Conservation (phyloP, 768 basidiomycete genomes). For the Gloeostereum incarnatum region DNA sequence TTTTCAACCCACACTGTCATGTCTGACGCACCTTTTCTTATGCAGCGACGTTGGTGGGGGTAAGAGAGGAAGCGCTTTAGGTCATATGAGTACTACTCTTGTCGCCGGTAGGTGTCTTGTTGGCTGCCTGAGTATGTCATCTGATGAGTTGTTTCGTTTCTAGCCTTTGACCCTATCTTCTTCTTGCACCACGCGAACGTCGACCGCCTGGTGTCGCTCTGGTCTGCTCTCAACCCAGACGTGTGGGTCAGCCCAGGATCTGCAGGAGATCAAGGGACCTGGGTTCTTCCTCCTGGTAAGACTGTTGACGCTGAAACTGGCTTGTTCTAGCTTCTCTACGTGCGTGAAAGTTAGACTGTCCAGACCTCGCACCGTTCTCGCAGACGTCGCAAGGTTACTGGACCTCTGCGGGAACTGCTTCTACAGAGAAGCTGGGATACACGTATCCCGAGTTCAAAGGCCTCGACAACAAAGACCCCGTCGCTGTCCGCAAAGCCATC, state of each 20-base stretch:
- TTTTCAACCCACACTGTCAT: too few species aligned
- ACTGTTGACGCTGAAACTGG: constrained; percentile 18
- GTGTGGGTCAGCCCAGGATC: constrained; percentile 26
- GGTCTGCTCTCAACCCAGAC: constrained; percentile 34
- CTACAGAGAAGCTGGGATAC: constrained; percentile 28
- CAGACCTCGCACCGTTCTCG: constrained; percentile 41
- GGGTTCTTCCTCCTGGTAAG: constrained; percentile 18
- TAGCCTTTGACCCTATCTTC: constrained; percentile 46
- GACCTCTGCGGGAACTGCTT: constrained; percentile 20
- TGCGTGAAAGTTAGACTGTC: not conserved
- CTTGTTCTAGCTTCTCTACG: constrained; percentile 10
- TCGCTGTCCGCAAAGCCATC: too few species aligned
- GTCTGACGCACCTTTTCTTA: too few species aligned
- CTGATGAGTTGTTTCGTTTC: not conserved
- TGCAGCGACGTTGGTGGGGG: constrained; percentile 29
- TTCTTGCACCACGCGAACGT: constrained; percentile 46
- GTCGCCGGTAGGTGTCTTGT: constrained; percentile 24
- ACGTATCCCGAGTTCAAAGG: constrained; percentile 43
- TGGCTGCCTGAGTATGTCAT: not conserved
- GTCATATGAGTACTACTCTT: constrained; percentile 30
- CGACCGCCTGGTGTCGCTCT: constrained; percentile 41
- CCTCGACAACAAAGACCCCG: constrained; percentile 19
- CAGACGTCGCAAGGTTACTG: constrained; percentile 26
- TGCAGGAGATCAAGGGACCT: constrained; percentile 18
- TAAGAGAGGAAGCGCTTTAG: too few species aligned